Conservation (phyloP, 164 flowering plant species). For the Saururus chinensis region DNA sequence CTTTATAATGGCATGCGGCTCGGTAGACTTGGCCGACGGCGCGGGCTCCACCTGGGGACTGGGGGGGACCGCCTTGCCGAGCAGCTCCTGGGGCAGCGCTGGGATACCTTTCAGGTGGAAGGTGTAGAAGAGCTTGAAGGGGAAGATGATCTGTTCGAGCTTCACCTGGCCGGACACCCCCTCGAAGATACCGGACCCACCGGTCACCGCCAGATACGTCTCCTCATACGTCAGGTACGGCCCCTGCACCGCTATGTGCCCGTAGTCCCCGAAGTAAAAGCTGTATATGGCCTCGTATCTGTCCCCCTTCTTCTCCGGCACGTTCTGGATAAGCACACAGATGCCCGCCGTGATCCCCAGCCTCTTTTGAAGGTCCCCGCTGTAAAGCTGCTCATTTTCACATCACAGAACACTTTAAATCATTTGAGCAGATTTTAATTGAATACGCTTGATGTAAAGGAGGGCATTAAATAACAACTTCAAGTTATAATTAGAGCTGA, state of each 20-base stretch:
- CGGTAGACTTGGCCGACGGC: slow-evolving; percentile 57
- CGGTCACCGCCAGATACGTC: slow-evolving; percentile 52
- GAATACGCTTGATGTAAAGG: too few relatives aligned
- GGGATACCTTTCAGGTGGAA: slow-evolving; percentile 47
- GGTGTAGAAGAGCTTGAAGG: slow-evolving; percentile 60
- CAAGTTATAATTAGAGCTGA: too few relatives aligned
- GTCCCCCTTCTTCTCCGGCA: slow-evolving; percentile 56
- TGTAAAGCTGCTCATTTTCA: slow-evolving; percentile 27
- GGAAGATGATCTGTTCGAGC: slow-evolving; percentile 51
- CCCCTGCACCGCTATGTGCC: slow-evolving; percentile 65
- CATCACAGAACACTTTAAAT: neutral
- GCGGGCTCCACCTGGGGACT: slow-evolving; percentile 40
- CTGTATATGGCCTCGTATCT: slow-evolving; percentile 65
- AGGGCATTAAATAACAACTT: too few relatives aligned
- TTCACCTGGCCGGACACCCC: slow-evolving; percentile 57
- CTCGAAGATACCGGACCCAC: slow-evolving; percentile 58
- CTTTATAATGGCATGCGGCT: slow-evolving; percentile 27
- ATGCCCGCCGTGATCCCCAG: slow-evolving; percentile 54
- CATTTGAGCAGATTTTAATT: too few relatives aligned
- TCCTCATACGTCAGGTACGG: slow-evolving; percentile 55
- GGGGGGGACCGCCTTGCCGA: slow-evolving; percentile 35
- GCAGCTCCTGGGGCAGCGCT: slow-evolving; percentile 45
- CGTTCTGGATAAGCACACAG: slow-evolving; percentile 44
- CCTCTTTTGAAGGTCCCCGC: slow-evolving; percentile 48
- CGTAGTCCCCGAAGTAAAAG: slow-evolving; percentile 70